phyloP scores from a whole-genome alignment of 139 green algal genomes.

The Auxenochlorella pyrenoidosa region DNA sequence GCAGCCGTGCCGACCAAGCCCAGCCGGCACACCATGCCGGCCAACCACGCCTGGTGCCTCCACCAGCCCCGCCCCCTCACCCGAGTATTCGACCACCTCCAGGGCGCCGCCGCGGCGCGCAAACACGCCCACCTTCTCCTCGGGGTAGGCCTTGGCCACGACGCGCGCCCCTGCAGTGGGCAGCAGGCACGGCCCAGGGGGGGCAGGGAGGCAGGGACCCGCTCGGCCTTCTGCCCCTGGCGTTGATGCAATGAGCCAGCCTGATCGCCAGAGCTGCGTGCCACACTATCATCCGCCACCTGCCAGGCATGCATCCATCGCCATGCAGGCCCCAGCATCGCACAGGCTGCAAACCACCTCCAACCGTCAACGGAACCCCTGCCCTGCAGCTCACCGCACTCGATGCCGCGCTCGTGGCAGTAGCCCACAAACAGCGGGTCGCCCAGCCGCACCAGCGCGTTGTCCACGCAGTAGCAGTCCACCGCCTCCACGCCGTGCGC shows the following conservation, averaged over 20 bases:
- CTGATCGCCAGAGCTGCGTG: too few species aligned
- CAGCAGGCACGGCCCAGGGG: neutral
- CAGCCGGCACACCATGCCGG: neutral
- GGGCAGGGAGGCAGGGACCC: neutral
- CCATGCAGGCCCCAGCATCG: too few species aligned
- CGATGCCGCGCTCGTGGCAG: conserved; percentile 60
- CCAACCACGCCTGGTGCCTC: too few species aligned
- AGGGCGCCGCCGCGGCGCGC: conserved; percentile 51
- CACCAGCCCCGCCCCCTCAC: neutral
- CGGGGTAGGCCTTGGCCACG: conserved; percentile 79
- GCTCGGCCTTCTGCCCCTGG: too few species aligned
- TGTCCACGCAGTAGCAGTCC: conserved; percentile 93
- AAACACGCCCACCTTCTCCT: conserved; percentile 92
- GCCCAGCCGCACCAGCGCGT: conserved; percentile 79
- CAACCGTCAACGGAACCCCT: neutral
- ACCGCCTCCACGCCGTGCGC: conserved; percentile 79
- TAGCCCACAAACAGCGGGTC: conserved; percentile 88
- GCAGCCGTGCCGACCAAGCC: too few species aligned
- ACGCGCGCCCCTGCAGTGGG: conserved; percentile 63
- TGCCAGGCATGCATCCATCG: too few species aligned
- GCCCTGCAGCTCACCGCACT: conserved; percentile 54
- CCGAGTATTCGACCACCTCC: conserved; percentile 91
- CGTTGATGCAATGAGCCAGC: neutral
- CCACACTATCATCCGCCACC: too few species aligned
- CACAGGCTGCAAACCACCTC: neutral